Evolutionary conservation across 1,284 basidiomycete genomes (phyloP), one percentile per base, ranked within the genome.

Genomic region (Moniliella sp.): DNA sequence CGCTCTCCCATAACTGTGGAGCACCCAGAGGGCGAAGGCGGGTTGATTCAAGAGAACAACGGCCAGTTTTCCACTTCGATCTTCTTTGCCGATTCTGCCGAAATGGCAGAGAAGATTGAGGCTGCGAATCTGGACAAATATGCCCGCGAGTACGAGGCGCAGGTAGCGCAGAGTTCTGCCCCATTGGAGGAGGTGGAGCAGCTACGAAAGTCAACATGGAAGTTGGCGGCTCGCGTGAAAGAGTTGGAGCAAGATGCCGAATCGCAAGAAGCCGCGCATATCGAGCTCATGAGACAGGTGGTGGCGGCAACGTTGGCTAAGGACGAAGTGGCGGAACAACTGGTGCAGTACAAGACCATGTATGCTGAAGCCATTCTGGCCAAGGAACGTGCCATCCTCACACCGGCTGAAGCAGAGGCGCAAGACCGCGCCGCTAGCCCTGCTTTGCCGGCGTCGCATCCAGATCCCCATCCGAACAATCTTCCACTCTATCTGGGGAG

Each of bases 281-380:
- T 57, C 28, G 46, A 57, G 3, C 46, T 59, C 27, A 48, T 59
- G 28, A 59, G 56, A 4, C 27, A 28, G 10, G 25, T 29, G 4
- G 31, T 37, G 15, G 29, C 28, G 31, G 25, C 25, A 13, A 31
- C 16, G 21, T 39, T 58, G 13, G 54, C 49, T 13, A 57, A 57
- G 27, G 56, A 58, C 14, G 56, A 58, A 23, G 53, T 55, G 45
- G 56, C 49, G 0, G 53, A 58, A 25, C 49, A 55, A 18, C 34
- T 56, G 13, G 50, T 53, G 0, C 40, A 42, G 28, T 56, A 56
- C 39, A 56, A 56, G 27, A 42, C 51, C 28, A 56, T 56, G 53
- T n/a, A n/a, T n/a, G n/a, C n/a, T n/a, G n/a, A n/a, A n/a, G n/a
- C n/a, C n/a, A n/a, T n/a, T n/a, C n/a, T n/a, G n/a, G n/a, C n/a